Conservation (phyloP, 345 rosid genomes). For the Raphanus raphanistrum region DNA sequence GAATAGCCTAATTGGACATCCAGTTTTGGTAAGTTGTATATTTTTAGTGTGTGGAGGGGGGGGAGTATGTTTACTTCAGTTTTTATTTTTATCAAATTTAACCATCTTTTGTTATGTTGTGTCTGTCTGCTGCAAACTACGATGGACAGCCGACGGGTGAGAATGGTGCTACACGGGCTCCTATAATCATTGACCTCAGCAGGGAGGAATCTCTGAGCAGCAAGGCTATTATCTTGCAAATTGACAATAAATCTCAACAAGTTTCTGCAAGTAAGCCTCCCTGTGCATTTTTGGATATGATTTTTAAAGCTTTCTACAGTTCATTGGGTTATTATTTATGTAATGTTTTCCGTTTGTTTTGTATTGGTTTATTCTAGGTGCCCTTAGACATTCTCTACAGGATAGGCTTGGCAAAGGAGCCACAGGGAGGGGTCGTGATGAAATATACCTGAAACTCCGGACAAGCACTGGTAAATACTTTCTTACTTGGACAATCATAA, state of each 20-base stretch:
- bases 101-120: neutral
- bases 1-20: slow-evolving; percentile 95
- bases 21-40: slow-evolving; percentile 69
- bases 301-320: slow-evolving; percentile 1
- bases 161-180: slow-evolving; percentile 99
- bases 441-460: slow-evolving; percentile 83
- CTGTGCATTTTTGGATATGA: slow-evolving; percentile 7
- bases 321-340: neutral
- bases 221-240: slow-evolving; percentile 75
- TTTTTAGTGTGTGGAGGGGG: neutral
- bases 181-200: slow-evolving; percentile 67
- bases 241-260: slow-evolving; percentile 88
- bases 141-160: slow-evolving; percentile 91
- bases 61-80: slow-evolving; percentile 8
- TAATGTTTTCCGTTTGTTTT: neutral
- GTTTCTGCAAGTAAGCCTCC: slow-evolving; percentile 85
- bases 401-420: slow-evolving; percentile 60
- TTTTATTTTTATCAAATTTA: neutral
- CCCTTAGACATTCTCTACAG: neutral
- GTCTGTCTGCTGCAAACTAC: slow-evolving; percentile 13
- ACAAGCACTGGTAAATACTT: slow-evolving; percentile 79
- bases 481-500: slow-evolving; percentile 9
- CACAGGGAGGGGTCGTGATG: slow-evolving; percentile 74
- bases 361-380: neutral
- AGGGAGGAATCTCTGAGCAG: slow-evolving; percentile 74